Conservation (phyloP, 2,329 filamentous ascomycete genomes). For the Lecanoromycetidae sp. region DNA sequence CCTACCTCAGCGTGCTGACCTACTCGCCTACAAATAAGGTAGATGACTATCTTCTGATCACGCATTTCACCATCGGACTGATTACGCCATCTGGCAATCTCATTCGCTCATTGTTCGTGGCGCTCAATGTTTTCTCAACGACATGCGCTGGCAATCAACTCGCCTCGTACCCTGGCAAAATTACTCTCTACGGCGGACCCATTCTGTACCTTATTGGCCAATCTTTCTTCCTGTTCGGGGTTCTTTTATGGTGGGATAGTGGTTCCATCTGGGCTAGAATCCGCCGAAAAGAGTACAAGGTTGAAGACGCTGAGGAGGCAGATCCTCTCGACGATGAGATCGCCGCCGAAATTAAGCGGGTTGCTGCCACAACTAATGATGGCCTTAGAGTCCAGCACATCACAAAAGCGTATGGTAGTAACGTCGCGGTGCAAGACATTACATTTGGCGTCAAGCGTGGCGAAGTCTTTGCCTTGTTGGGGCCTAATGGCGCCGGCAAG, state of each 20-base stretch:
- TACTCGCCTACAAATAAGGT: constrained; percentile 60
- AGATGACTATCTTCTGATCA: constrained; percentile 52
- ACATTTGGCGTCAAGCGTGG: constrained; percentile 69
- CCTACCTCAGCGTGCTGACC: constrained; percentile 59
- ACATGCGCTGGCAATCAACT: constrained; percentile 54
- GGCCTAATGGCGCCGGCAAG: constrained; percentile 86
- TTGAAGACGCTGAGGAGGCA: constrained; percentile 31
- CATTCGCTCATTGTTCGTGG: constrained; percentile 60
- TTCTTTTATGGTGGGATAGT: constrained; percentile 70
- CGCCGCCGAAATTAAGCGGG: constrained; percentile 49
- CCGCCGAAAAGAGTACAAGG: constrained; percentile 32
- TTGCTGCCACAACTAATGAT: constrained; percentile 46
- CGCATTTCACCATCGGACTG: constrained; percentile 62
- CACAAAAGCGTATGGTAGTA: constrained; percentile 64
- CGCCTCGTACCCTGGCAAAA: constrained; percentile 54
- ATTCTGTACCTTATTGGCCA: constrained; percentile 74
- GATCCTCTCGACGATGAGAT: constrained; percentile 37
- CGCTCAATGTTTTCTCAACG: constrained; percentile 72
- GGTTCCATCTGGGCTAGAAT: constrained; percentile 51
- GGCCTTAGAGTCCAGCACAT: constrained; percentile 69
- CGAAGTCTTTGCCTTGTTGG: constrained; percentile 79
- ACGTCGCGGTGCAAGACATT: constrained; percentile 75
- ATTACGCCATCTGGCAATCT: constrained; percentile 69
- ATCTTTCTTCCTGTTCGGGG: constrained; percentile 53
- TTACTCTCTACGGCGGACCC: constrained; percentile 68